Evolutionary conservation across 169 alveolate species (phyloP), one percentile per base, ranked within the genome.

Genomic region (Plasmodium malariae): DNA sequence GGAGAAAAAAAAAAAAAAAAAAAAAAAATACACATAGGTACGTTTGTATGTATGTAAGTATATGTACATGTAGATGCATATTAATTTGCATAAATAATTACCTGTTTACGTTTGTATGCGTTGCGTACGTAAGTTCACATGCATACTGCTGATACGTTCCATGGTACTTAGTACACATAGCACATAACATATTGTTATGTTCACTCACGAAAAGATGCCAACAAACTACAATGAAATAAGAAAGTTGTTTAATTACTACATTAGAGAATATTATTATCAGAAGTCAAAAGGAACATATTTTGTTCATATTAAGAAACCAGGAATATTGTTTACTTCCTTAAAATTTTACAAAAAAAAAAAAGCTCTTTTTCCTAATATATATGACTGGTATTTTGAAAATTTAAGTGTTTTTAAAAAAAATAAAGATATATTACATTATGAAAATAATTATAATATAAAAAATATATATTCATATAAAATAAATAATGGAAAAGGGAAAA

Each of bases 191-290:
- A 48, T 48, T 3, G 12, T 7, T 14, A 5, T 48, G 24, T 26
- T 60, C 12, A 24, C 14, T 1, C 9, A 74, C 36, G 65, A 65
- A 76, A 70, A 59, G 43, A 68, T 86, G 92, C 49, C 30, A 1
- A 30, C 92, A 70, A 70, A 59, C 62, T 86, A 86, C 54, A 60
- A 71, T 45, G 87, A 70, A 86, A 86, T 86, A 55, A 86, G 57
- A 51, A 86, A 86, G 17, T n/a, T 86, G 32, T 86, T 70, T 54
- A 86, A 86, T 72, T 86, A 86, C 62, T 86, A 86, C 21, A 86
- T 86, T 60, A 86, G 92, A 72, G 92, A 86, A 51, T 86, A 86
- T 60, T 86, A 70, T 51, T 86, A 86, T 72, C 92, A 86, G 51
- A 86, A 86, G 54, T 86, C 92, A 30, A 68, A 86, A 72, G 92